A percentile compares a stretch with the other conserved stretches of the same genome.
Evolutionary conservation across 2,329 filamentous ascomycete genomes (phyloP).

Genomic region (Rhynchosporium agropyri): DNA sequence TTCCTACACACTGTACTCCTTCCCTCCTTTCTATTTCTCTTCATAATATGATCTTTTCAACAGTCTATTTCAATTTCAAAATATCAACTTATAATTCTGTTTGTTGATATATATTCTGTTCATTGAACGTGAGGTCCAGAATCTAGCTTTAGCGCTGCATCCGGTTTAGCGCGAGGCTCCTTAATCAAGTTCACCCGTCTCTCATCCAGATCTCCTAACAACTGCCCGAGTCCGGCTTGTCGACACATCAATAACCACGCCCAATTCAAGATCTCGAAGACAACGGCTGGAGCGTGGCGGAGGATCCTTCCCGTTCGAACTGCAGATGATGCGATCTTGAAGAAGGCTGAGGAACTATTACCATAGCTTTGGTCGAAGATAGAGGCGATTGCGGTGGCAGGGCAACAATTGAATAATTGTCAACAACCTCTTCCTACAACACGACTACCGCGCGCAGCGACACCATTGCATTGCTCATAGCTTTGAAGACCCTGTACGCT

Average conservation of each 20-base stretch:
- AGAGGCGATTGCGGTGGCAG: constrained; percentile 34
- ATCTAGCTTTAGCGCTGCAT: constrained; percentile 13
- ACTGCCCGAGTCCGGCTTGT: constrained; percentile 11
- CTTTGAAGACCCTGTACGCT: not conserved
- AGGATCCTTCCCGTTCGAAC: constrained; percentile 23
- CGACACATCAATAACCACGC: constrained; percentile 21
- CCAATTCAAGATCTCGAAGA: constrained; percentile 13
- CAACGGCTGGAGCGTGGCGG: constrained; percentile 21
- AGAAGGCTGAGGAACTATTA: constrained; percentile 22
- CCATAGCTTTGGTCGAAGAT: constrained; percentile 10
- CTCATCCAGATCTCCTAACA: constrained; percentile 10
- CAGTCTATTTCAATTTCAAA: not conserved
- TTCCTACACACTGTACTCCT: constrained; percentile 11
- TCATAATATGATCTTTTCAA: constrained; percentile 4
- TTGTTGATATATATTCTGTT: not conserved
- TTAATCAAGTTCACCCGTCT: not conserved
- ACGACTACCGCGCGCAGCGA: constrained; percentile 13
- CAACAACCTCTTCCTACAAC: constrained; percentile 21
- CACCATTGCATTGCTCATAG: constrained; percentile 13
- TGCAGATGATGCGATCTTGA: constrained; percentile 27
- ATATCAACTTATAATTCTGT: too few relatives aligned
- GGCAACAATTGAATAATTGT: constrained; percentile 29
- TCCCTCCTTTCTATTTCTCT: constrained; percentile 3
- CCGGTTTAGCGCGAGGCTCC: constrained; percentile 19
- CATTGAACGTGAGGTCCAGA: constrained; percentile 14